Base-by-base conservation (phyloP, 495 filamentous ascomycete genomes). In the Immersiella caudata region DNA sequence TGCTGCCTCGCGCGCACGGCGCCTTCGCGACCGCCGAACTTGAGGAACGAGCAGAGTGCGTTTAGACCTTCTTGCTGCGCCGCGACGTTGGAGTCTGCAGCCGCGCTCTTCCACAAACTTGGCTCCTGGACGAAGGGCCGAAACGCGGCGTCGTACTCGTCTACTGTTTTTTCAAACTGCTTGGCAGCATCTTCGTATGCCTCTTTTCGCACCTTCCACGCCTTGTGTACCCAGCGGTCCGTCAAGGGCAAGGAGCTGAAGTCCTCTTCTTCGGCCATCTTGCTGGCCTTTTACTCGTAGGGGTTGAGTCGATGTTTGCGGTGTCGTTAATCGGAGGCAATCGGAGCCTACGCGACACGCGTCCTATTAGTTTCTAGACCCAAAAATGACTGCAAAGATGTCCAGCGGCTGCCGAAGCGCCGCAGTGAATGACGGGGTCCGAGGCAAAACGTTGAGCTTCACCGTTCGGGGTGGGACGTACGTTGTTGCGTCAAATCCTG, bases 121-220 rank as follows among this genome's bases (percentile, higher is more conserved):
- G 93, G 84, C 68, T 98, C 94, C 74, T 93, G 88, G 64, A 93
- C 79, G 76, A 97, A 98, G 8, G 92, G 91, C 60, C 86, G 84
- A 67, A 98, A 97, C 8, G 88, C 88, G 11, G 93, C 90, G 72
- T 95, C 90, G 69, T 91, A 86, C 77, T 98, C 95, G 81, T 95
- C 92, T 62, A 91, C 88, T 9, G 93, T 92, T 65, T 85, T 84
- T 75, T 93, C 90, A 73, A 99, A 98, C 69, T 88, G 85, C 74
- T 92, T 90, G 49, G 91, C 87, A 52, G 93, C 94, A 68, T 94
- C 93, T 81, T 98, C 95, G 78, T 98, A 99, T 58, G 90, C 95
- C 75, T 88, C 86, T 78, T 99, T 99, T 69, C 95, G 86, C 51
- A 95, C 95, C 85, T 99, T 99, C 95, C 95, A 99, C 74, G 91